A percentile compares a stretch with the other conserved stretches of the same genome.
phyloP scores from a whole-genome alignment of 371 early-diverging fungal species.

The Rhizomucor miehei region DNA sequence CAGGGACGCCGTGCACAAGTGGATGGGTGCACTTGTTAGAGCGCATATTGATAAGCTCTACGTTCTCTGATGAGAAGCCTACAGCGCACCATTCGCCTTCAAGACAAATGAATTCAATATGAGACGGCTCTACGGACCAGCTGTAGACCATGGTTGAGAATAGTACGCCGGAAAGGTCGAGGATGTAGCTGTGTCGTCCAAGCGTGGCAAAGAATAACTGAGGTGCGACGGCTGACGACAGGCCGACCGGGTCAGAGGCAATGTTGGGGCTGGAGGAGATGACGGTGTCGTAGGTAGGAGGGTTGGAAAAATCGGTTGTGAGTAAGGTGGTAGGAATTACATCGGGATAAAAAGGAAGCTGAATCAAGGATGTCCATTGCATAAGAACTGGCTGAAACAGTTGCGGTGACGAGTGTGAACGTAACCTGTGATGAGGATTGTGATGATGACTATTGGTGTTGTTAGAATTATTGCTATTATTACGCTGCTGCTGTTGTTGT shows the following conservation, averaged over 20 bases:
- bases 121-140: slow-evolving; percentile 36
- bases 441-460: background rate
- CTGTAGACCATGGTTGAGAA: slow-evolving; percentile 37
- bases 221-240: slow-evolving; percentile 34
- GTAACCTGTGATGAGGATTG: background rate
- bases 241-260: slow-evolving; percentile 39
- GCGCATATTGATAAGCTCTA: slow-evolving; percentile 31
- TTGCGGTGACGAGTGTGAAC: slow-evolving; percentile 7
- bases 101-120: slow-evolving; percentile 36
- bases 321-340: slow-evolving; percentile 30
- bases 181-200: slow-evolving; percentile 37
- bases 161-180: slow-evolving; percentile 33
- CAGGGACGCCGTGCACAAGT: slow-evolving; percentile 35
- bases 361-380: slow-evolving; percentile 43
- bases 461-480: slow-evolving; percentile 1
- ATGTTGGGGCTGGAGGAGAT: slow-evolving; percentile 21
- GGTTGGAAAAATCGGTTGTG: slow-evolving; percentile 36
- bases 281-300: slow-evolving; percentile 43
- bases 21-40: slow-evolving; percentile 26
- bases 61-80: slow-evolving; percentile 33
- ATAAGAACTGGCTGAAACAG: slow-evolving; percentile 13
- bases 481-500: slow-evolving; percentile 14
- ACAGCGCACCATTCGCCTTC: slow-evolving; percentile 32
- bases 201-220: slow-evolving; percentile 47
- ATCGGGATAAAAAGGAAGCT: slow-evolving; percentile 45